Base-by-base conservation (phyloP, 441 rosid species). In the Adansonia gregorii region DNA sequence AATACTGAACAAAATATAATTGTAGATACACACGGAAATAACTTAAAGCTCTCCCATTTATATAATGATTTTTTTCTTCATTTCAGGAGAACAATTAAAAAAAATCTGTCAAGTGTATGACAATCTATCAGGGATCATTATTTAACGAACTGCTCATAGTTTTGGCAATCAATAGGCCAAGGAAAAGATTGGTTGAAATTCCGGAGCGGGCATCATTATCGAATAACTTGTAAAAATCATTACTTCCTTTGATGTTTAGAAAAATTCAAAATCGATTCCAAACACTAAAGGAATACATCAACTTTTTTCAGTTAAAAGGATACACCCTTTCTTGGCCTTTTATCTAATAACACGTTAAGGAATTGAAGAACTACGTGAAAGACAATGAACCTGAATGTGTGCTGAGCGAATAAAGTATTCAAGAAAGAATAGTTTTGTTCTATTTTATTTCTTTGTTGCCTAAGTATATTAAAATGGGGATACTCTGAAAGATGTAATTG, bases 11-110 rank as follows among this genome's bases (percentile, higher is more conserved):
- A 8, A 61, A 71, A 61, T 27, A 43, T 41, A 17, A 67, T 1
- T 6, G 8, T 67, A 54, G 48, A 61, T 72, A 63, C 81, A 54
- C 81, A 65, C 45, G 67, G 39, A 68, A 6, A 64, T 24, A 41
- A 11, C 22, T 63, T 52, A 52, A 51, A 4, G 75, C 19, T 27
- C 19, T 71, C 52, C 46, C 52, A 59, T 22, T 20, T 59, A 22
- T 22, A 9, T 59, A 20, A 4, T 22, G 35, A 22, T 59, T 59
- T 9, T 22, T 59, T 22, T 22, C 59, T 41, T 41, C 45, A 68
- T 68, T 46, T 20, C 22, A 6, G 52, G 3, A 20, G 3, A 59
- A 59, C 45, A 59, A 8, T 2, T 20, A 70, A 22, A 24, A 31
- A 31, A 31, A 31, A 31, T 31, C 39, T 31, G 39, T 31, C 39